These are phyloP conservation scores for Oryza nivara DNA, from an alignment of 176 grass and related monocot species.

Conservation along the genomic window DNA sequence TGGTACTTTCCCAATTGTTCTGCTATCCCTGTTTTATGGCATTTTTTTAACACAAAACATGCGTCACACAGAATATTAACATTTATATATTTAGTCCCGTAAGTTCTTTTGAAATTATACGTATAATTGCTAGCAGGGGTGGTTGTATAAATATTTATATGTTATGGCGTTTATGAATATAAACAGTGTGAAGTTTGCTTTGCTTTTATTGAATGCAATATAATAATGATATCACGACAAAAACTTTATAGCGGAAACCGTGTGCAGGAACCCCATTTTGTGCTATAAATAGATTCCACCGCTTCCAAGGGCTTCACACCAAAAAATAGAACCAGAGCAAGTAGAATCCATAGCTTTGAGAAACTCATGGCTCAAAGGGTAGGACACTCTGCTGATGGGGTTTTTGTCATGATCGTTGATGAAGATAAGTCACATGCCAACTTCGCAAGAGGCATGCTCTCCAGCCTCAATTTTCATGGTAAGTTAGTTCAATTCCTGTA, in stretches of 20 bases:
- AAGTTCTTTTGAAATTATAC: neutral
- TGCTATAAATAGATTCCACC: conserved; percentile 22
- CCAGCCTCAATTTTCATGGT: conserved; percentile 18
- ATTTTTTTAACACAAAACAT: neutral
- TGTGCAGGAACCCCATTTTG: neutral
- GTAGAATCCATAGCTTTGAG: neutral
- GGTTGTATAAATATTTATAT: neutral
- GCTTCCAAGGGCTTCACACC: neutral
- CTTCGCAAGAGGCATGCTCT: conserved; percentile 12
- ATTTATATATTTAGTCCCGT: neutral
- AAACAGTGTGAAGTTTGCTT: neutral
- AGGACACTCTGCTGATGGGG: neutral
- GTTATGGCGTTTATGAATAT: neutral
- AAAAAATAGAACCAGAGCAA: neutral
- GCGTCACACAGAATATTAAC: neutral
- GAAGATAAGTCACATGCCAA: conserved; percentile 17
- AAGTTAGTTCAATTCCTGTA: neutral
- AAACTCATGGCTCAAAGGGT: conserved; percentile 9
- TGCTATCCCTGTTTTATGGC: neutral
- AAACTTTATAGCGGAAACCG: neutral
- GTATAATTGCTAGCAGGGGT: neutral
- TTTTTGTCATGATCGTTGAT: conserved; percentile 23
- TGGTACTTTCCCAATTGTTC: neutral
- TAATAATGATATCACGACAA: neutral
- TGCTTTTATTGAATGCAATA: neutral